Evolutionary conservation across 768 basidiomycete species (phyloP).

Genomic region (Amanita exitialis): DNA sequence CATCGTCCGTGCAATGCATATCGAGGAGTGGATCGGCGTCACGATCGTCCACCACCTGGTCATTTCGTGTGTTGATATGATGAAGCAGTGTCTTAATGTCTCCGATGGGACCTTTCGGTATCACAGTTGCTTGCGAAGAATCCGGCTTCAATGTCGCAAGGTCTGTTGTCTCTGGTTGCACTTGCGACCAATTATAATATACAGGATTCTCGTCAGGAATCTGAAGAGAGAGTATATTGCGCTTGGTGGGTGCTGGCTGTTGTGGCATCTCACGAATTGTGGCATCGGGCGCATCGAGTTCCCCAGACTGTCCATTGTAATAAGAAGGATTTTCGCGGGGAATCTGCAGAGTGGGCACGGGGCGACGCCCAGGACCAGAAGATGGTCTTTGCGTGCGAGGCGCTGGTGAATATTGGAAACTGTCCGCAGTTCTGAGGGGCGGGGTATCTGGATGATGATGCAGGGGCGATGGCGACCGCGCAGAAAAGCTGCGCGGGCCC

Average conservation of each 20-base stretch:
- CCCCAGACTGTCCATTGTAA: conserved; percentile 2
- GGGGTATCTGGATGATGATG: conserved; percentile 4
- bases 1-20: conserved; percentile 47
- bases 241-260: not conserved
- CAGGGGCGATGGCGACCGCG: not conserved
- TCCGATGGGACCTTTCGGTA: conserved; percentile 6
- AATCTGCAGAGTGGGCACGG: not conserved
- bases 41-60: not conserved
- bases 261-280: conserved; percentile 1
- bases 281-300: conserved; percentile 2
- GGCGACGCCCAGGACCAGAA: not conserved
- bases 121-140: not conserved
- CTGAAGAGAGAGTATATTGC: not conserved
- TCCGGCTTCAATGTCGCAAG: conserved; percentile 2
- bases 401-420: not conserved
- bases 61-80: not conserved
- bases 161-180: conserved; percentile 1
- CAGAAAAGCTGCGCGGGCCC: conserved; percentile 20
- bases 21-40: not conserved
- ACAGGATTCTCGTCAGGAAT: conserved; percentile 1
- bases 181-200: conserved; percentile 5
- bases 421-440: not conserved
- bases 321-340: conserved; percentile 2
- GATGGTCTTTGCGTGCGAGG: not conserved
- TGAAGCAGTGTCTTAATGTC: conserved; percentile 1